Evolutionary conservation across 345 rosid genomes (phyloP).

Genomic region (Citrus reticulata): DNA sequence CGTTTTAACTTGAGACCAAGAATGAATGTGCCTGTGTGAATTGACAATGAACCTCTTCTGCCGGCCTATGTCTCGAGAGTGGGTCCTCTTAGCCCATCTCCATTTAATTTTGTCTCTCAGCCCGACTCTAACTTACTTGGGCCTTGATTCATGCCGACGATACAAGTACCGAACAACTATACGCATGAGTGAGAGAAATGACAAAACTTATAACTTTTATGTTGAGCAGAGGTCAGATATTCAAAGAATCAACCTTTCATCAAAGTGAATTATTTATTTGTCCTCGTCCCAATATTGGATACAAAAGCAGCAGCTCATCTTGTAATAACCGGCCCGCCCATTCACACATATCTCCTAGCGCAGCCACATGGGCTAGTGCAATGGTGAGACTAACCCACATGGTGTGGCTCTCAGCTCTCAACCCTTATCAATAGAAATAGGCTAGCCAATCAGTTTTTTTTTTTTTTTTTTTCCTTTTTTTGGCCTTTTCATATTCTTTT

Average conservation of each 20-base stretch:
- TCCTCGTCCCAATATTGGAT: not conserved
- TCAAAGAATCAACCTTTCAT: not conserved
- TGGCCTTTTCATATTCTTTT: too few relatives aligned
- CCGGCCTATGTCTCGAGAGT: conserved; percentile 10
- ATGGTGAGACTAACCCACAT: too few relatives aligned
- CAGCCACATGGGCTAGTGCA: not conserved
- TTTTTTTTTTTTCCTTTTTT: too few relatives aligned
- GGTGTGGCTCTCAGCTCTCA: too few relatives aligned
- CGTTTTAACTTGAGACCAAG: too few relatives aligned
- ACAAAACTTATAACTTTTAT: too few relatives aligned
- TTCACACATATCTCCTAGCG: not conserved
- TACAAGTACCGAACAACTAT: not conserved
- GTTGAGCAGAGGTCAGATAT: not conserved
- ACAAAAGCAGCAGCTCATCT: not conserved
- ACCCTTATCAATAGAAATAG: not conserved
- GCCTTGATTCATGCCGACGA: not conserved
- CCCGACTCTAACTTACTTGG: not conserved
- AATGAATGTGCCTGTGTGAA: not conserved
- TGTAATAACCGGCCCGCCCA: not conserved
- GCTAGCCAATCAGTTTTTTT: not conserved
- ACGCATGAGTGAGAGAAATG: too few relatives aligned
- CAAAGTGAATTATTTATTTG: not conserved
- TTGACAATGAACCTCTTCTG: not conserved
- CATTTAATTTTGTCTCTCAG: not conserved
- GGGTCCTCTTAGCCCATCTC: conserved; percentile 2